Evolutionary conservation across 805 yeast species (phyloP).

Genomic region (Lipomyces lipofer): DNA sequence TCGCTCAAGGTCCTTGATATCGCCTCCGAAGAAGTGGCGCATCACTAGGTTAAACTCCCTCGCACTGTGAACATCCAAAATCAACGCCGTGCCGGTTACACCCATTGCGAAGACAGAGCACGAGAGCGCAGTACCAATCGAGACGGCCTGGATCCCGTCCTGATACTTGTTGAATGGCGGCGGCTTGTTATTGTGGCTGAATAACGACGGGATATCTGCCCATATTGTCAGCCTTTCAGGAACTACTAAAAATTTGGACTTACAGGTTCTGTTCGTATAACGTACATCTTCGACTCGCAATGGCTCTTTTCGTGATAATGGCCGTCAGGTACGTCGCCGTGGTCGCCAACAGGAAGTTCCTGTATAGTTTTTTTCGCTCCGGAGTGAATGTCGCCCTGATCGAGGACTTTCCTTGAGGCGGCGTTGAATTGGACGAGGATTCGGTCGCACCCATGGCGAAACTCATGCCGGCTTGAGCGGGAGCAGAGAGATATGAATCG

Average conservation of each 20-base stretch:
- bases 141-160: conserved; percentile 77
- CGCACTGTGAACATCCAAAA: conserved; percentile 63
- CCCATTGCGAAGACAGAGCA: conserved; percentile 68
- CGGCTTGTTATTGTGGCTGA: conserved; percentile 76
- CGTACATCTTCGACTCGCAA: conserved; percentile 21
- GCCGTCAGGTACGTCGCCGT: conserved; percentile 20
- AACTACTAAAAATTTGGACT: background rate
- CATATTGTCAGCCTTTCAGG: background rate
- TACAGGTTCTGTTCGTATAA: background rate
- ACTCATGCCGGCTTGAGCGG: too few relatives aligned
- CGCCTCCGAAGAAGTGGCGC: conserved; percentile 62
- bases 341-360: conserved; percentile 28
- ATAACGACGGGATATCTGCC: conserved; percentile 60
- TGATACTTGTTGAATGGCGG: conserved; percentile 70
- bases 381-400: conserved; percentile 13
- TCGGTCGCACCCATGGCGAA: conserved; percentile 12
- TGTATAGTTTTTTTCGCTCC: conserved; percentile 18
- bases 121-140: conserved; percentile 70
- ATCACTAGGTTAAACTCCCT: conserved; percentile 69
- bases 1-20: conserved; percentile 13
- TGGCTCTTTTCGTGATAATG: conserved; percentile 21
- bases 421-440: background rate
- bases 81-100: conserved; percentile 72
- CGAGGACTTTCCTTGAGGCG: background rate
- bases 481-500: too few relatives aligned